Base-by-base conservation (phyloP, 2,329 filamentous ascomycete species). In the Nemania abortiva region DNA sequence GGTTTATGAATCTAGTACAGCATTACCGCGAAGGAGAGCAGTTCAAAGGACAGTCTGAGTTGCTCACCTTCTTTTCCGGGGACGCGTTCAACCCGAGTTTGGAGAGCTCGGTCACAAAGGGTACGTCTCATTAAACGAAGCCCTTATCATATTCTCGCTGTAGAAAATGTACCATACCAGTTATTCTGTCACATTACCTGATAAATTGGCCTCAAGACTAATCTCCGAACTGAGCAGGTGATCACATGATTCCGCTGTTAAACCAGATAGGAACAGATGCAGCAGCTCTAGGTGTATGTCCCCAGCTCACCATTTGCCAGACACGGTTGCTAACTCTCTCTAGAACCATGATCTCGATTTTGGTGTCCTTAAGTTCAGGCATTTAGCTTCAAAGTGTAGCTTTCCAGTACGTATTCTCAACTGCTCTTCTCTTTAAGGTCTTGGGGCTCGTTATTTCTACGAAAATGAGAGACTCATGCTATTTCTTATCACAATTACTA, bases 321-420 rank as follows among this genome's bases (percentile, higher is more conserved):
- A 50, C 1, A 64, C 69, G 72, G 29, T 71, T 64, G 37, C 15
- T 54, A 66, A 68, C 62, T 70, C 31, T 24, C 31, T 11, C 13
- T 70, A 94, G 87, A 97, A 97, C 78, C 94, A 97, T 79, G 95
- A 97, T 78, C 89, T 97, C 63, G 95, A 97, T 82, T 97, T 97
- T 80, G 95, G 94, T 13, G 91, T 97, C 49, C 86, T 87, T 64
- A 94, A 97, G 78, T 95, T 95, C 78, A 85, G 89, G 65, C 86
- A 94, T 76, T 84, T 97, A 57, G 86, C 90, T 4, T 84, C 84
- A 39, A 90, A 93, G 77, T 97, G 94, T 82, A 87, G 86, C 24
- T 97, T 97, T 74, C 94, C 94, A 3, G 69, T 71, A 69, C 20
- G 69, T n/a, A 31, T 55, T 42, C 5, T 18, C 13, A 3, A 22